Conservation (phyloP, 441 rosid species). For the Pelargonium cotyledonis region DNA sequence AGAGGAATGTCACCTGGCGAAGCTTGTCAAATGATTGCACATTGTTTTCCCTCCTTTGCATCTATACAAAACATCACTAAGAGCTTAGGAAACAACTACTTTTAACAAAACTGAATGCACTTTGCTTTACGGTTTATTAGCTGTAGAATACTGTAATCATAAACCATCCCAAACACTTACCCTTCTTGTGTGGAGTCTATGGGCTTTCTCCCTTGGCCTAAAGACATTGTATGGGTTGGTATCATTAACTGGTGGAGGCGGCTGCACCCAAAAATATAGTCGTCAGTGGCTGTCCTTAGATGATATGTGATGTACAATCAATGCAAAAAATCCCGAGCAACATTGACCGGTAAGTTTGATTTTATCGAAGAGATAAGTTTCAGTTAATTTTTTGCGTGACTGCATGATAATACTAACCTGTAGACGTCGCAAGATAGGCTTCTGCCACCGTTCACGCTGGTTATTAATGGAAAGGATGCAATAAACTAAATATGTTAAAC, state of each 20-base stretch:
- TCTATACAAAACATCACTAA: constrained; percentile 32
- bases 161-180: constrained; percentile 30
- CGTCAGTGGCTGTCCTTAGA: neutral
- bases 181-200: constrained; percentile 90
- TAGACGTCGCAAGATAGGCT: constrained; percentile 83
- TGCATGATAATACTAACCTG: constrained; percentile 49
- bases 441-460: constrained; percentile 97
- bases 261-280: constrained; percentile 39
- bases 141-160: too few relatives aligned
- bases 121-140: neutral
- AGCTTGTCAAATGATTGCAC: constrained; percentile 97
- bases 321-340: too few relatives aligned
- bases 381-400: too few relatives aligned
- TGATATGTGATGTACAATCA: neutral
- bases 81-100: constrained; percentile 4
- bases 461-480: constrained; percentile 14
- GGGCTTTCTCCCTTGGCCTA: constrained; percentile 92
- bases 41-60: constrained; percentile 97
- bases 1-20: constrained; percentile 53
- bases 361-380: too few relatives aligned
- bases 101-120: neutral
- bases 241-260: constrained; percentile 94
- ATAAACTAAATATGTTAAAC: neutral
- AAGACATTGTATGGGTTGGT: constrained; percentile 95
- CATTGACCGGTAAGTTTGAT: too few relatives aligned